These are phyloP conservation scores for Yamadazyma insecticola DNA, from an alignment of 805 yeast species.

Conservation along the genomic window DNA sequence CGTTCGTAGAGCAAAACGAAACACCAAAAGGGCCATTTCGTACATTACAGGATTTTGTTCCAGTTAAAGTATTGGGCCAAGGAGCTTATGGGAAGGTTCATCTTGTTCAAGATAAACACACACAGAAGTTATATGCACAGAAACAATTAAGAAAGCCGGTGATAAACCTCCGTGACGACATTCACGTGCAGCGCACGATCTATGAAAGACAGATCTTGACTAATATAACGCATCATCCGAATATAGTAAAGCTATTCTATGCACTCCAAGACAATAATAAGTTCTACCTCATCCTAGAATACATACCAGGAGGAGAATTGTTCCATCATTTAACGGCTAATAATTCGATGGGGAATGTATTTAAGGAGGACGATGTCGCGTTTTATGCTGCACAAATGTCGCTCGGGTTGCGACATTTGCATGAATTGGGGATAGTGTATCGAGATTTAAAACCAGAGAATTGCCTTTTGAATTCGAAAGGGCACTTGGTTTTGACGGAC, in stretches of 20 bases:
- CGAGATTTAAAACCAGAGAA: conserved; percentile 44
- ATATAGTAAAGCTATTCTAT: conserved; percentile 40
- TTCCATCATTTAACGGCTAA: conserved; percentile 37
- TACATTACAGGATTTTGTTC: conserved; percentile 36
- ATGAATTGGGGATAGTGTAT: conserved; percentile 36
- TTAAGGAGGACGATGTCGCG: conserved; percentile 33
- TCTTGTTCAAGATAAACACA: conserved; percentile 32
- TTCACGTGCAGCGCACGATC: conserved; percentile 31
- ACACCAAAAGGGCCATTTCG: no score
- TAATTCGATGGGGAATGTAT: conserved; percentile 17
- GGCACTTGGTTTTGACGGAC: conserved; percentile 40
- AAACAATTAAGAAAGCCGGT: conserved; percentile 38
- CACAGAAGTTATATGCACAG: conserved; percentile 38
- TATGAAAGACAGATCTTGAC: conserved; percentile 38
- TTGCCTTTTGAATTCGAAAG: conserved; percentile 36
- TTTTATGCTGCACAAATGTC: conserved; percentile 42
- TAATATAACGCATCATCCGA: conserved; percentile 37
- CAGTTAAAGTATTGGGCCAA: conserved; percentile 39
- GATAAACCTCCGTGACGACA: conserved; percentile 24
- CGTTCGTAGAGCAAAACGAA: no score
- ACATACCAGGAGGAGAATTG: conserved; percentile 42
- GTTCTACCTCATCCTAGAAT: conserved; percentile 39
- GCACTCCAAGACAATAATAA: conserved; percentile 43
- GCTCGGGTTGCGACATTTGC: conserved; percentile 35
- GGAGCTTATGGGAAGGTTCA: conserved; percentile 44